phyloP scores from a whole-genome alignment of 768 basidiomycete species.

The Sarcodon aspratus region DNA sequence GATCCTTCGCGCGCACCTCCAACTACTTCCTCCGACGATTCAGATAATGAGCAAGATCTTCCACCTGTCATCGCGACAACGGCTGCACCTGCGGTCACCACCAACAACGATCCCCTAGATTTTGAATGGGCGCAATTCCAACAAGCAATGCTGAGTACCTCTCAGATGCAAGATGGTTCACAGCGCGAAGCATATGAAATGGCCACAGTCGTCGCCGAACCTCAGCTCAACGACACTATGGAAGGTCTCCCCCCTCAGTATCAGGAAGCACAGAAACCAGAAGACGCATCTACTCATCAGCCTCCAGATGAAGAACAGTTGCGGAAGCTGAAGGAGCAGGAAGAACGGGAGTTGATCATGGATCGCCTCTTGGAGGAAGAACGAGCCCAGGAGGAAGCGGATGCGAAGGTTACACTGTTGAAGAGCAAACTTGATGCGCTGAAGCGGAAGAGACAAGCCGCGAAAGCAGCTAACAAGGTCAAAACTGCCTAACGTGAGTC shows the following conservation, averaged over 20 bases:
- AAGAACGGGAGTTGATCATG: constrained; percentile 78
- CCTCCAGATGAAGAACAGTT: constrained; percentile 30
- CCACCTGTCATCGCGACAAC: constrained; percentile 5
- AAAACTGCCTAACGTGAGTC: background rate
- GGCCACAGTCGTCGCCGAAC: constrained; percentile 64
- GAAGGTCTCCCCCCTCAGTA: constrained; percentile 36
- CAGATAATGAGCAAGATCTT: constrained; percentile 15
- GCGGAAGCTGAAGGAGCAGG: constrained; percentile 43
- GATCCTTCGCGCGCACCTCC: constrained; percentile 47
- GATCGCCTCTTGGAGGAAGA: constrained; percentile 80
- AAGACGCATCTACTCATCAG: constrained; percentile 17
- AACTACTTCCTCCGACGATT: constrained; percentile 28
- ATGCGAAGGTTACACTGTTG: constrained; percentile 56
- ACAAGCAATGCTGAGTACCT: constrained; percentile 39
- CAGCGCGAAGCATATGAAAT: constrained; percentile 43
- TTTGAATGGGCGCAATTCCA: constrained; percentile 69
- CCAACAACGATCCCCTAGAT: constrained; percentile 32
- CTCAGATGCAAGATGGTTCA: constrained; percentile 12
- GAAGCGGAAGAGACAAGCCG: constrained; percentile 30
- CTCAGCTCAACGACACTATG: constrained; percentile 37
- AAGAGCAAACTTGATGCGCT: constrained; percentile 57
- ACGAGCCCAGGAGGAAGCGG: constrained; percentile 79
- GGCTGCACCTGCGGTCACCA: constrained; percentile 9
- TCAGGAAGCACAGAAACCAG: constrained; percentile 12
- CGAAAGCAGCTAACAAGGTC: constrained; percentile 12